Evolutionary conservation across 192 early-diverging fungal genomes (phyloP).

Genomic region (Thoreauomyces humboldtii): DNA sequence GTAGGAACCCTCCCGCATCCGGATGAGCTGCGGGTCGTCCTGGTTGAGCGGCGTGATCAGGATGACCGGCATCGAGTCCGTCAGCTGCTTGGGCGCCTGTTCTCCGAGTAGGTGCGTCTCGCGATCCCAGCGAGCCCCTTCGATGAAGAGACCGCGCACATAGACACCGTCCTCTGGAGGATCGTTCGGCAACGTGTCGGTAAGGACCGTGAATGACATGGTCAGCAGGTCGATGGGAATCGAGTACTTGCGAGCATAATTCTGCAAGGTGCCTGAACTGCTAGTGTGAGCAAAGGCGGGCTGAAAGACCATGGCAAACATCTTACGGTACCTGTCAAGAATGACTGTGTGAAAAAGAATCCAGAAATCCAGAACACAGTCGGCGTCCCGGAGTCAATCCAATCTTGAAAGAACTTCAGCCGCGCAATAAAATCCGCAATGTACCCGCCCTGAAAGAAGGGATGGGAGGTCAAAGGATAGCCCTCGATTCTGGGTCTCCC

Average conservation of each 20-base stretch:
- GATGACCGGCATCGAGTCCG: slow-evolving; percentile 57
- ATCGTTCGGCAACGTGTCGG: slow-evolving; percentile 30
- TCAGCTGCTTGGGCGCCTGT: slow-evolving; percentile 50
- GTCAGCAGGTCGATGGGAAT: slow-evolving; percentile 63
- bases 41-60: slow-evolving; percentile 44
- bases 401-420: slow-evolving; percentile 52
- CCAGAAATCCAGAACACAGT: slow-evolving; percentile 64
- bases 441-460: slow-evolving; percentile 46
- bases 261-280: slow-evolving; percentile 54
- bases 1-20: slow-evolving; percentile 35
- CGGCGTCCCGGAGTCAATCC: slow-evolving; percentile 55
- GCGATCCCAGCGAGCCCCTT: slow-evolving; percentile 60
- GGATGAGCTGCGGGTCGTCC: slow-evolving; percentile 41
- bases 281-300: neutral
- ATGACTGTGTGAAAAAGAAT: slow-evolving; percentile 65
- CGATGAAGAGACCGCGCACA: slow-evolving; percentile 55
- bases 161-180: slow-evolving; percentile 55
- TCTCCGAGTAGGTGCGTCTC: slow-evolving; percentile 42
- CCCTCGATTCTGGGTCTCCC: neutral
- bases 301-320: neutral
- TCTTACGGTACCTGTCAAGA: slow-evolving; percentile 56
- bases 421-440: slow-evolving; percentile 52
- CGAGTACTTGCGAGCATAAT: slow-evolving; percentile 60
- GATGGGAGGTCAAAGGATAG: neutral
- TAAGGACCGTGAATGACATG: slow-evolving; percentile 52